phyloP scores from a whole-genome alignment of 495 filamentous ascomycete genomes.

The Tuber microsphaerosporum region DNA sequence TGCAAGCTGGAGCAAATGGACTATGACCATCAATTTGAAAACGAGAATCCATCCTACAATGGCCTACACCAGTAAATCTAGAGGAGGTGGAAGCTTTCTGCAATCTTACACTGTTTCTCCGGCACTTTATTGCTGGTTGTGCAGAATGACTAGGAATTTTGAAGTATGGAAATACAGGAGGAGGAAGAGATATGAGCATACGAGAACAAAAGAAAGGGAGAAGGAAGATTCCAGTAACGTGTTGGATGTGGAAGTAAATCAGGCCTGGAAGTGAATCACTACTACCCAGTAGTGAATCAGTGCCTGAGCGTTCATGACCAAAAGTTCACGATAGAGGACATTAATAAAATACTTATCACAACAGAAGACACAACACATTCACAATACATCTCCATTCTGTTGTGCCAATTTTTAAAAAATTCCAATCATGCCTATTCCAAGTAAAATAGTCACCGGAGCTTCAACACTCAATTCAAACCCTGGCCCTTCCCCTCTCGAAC shows the following conservation, averaged over 20 bases:
- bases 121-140: not conserved
- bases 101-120: not conserved
- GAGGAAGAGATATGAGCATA: rapidly evolving
- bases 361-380: not conserved
- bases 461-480: not conserved
- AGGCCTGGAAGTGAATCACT: not conserved
- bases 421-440: not conserved
- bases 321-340: not conserved
- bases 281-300: not conserved
- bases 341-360: not conserved
- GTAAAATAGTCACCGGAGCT: not conserved
- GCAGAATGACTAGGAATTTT: not conserved
- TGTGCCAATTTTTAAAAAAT: not conserved
- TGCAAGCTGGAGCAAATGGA: not conserved
- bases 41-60: too few species aligned
- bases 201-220: too few species aligned
- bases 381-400: not conserved
- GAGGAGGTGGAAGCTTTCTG: not conserved
- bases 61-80: not conserved
- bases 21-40: not conserved
- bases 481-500: not conserved
- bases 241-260: not conserved
- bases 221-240: too few species aligned
- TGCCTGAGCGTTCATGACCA: not conserved
- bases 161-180: not conserved